Evolutionary conservation across 805 yeast genomes (phyloP).

Genomic region (Lipomyces anomalus): DNA sequence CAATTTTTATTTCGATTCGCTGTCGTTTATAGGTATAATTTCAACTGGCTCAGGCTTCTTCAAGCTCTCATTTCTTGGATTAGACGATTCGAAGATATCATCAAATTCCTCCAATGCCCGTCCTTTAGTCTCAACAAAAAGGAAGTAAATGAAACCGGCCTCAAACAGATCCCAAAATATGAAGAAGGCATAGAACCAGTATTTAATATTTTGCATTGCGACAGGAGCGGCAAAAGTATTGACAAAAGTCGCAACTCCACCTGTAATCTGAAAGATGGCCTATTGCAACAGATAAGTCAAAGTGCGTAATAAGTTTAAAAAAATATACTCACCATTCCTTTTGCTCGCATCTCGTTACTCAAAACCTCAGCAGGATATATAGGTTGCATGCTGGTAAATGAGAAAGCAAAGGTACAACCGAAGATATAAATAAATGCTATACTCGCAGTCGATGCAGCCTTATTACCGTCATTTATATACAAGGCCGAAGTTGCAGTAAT

Average conservation of each 20-base stretch:
- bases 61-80: slow-evolving; percentile 12
- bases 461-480: slow-evolving; percentile 39
- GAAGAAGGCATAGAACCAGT: background rate
- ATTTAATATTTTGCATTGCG: slow-evolving; percentile 41
- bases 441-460: slow-evolving; percentile 1
- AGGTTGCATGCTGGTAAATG: slow-evolving; percentile 16
- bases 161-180: slow-evolving; percentile 28
- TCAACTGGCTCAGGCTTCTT: too few relatives aligned
- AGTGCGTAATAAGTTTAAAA: too few relatives aligned
- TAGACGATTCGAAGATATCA: slow-evolving; percentile 27
- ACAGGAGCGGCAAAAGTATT: slow-evolving; percentile 36
- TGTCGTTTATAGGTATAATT: too few relatives aligned
- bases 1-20: too few relatives aligned
- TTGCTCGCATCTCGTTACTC: slow-evolving; percentile 36
- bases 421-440: slow-evolving; percentile 13
- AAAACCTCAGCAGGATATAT: slow-evolving; percentile 28
- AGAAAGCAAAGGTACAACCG: slow-evolving; percentile 13
- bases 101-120: slow-evolving; percentile 42
- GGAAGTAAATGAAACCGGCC: slow-evolving; percentile 13
- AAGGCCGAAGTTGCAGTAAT: slow-evolving; percentile 43
- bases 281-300: slow-evolving; percentile 35
- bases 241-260: slow-evolving; percentile 30
- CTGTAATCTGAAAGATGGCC: too few relatives aligned
- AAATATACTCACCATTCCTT: slow-evolving; percentile 39
- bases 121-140: slow-evolving; percentile 26